phyloP scores from a whole-genome alignment of 2,329 filamentous ascomycete species.

The Aureobasidium sp. region DNA sequence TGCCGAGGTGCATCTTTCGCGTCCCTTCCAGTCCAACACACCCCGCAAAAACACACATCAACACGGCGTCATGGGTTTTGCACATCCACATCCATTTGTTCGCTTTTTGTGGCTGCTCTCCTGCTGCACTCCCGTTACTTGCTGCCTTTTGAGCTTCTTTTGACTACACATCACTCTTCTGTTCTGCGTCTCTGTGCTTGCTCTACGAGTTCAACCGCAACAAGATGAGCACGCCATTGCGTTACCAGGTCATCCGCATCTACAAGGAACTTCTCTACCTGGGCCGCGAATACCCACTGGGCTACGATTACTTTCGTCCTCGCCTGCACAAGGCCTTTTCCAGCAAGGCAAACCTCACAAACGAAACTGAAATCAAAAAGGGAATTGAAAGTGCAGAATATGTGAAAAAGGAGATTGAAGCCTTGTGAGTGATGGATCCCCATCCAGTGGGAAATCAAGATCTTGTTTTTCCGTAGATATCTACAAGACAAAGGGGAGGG shows the following conservation, averaged over 20 bases:
- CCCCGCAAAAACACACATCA: neutral
- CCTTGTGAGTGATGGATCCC: slow-evolving; percentile 59
- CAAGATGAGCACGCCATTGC: slow-evolving; percentile 44
- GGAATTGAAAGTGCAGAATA: slow-evolving; percentile 75
- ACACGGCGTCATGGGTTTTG: slow-evolving; percentile 11
- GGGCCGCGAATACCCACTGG: slow-evolving; percentile 78
- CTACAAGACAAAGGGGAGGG: neutral
- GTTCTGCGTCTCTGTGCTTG: too few species aligned
- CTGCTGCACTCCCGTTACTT: neutral
- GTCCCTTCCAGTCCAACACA: neutral
- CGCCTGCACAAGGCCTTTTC: slow-evolving; percentile 81
- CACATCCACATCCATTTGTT: neutral
- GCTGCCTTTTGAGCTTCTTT: neutral
- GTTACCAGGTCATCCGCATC: slow-evolving; percentile 71
- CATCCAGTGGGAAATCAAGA: slow-evolving; percentile 5
- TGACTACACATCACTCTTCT: neutral
- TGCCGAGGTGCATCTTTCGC: slow-evolving; percentile 1
- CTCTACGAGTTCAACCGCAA: neutral
- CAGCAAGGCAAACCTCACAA: slow-evolving; percentile 60
- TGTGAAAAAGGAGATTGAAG: slow-evolving; percentile 92
- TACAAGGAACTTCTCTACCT: slow-evolving; percentile 90
- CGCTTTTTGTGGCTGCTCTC: neutral
- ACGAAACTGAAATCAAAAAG: slow-evolving; percentile 67
- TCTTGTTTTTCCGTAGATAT: too few species aligned
- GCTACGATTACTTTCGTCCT: slow-evolving; percentile 73